These are phyloP conservation scores for Ophiostoma piceae DNA, from an alignment of 2,329 filamentous ascomycete species.

Conservation along the genomic window DNA sequence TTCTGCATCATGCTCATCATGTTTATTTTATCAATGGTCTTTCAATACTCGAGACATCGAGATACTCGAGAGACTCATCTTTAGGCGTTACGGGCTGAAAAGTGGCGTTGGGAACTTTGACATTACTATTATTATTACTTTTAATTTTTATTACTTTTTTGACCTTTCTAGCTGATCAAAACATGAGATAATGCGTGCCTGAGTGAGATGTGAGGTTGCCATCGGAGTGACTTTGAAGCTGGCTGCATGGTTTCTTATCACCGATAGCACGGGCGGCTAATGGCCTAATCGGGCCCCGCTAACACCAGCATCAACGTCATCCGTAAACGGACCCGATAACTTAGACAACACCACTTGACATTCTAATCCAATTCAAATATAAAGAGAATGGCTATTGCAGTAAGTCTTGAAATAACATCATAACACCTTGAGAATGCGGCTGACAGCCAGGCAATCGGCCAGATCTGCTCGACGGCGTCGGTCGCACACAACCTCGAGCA, in stretches of 20 bases:
- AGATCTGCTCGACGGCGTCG: slow-evolving; percentile 78
- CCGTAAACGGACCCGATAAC: background rate
- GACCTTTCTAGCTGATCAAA: background rate
- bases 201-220: background rate
- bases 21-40: background rate
- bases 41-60: background rate
- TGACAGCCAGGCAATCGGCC: slow-evolving; percentile 66
- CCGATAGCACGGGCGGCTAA: background rate
- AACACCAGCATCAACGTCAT: slow-evolving; percentile 1
- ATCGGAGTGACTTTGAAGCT: background rate
- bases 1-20: background rate
- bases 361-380: background rate
- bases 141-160: background rate
- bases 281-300: background rate
- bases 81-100: background rate
- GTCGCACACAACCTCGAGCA: slow-evolving; percentile 74
- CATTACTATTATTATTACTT: background rate
- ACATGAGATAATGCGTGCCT: background rate
- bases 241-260: slow-evolving; percentile 2
- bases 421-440: too few relatives aligned
- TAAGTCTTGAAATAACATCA: background rate
- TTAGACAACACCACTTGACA: background rate
- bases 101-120: background rate
- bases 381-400: slow-evolving; percentile 12
- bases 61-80: background rate